These are phyloP conservation scores for Cucumis melo DNA, from an alignment of 306 rosid genomes.

Conservation along the genomic window DNA sequence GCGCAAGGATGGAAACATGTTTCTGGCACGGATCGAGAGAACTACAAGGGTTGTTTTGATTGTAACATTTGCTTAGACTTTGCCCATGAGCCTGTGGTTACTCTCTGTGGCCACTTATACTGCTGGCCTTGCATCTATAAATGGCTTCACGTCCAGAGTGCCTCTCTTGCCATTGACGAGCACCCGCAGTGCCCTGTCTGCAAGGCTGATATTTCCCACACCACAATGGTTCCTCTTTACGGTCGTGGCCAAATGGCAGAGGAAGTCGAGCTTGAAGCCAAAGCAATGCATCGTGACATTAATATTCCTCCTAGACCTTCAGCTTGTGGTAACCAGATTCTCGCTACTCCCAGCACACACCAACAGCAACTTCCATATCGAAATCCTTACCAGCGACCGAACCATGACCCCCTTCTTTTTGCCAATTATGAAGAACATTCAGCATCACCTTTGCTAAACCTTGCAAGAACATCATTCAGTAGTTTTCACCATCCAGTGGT, in stretches of 20 bases:
- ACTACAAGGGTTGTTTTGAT: constrained; percentile 41
- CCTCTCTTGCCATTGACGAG: constrained; percentile 59
- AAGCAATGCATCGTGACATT: constrained; percentile 20
- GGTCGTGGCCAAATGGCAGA: constrained; percentile 46
- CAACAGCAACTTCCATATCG: constrained; percentile 60
- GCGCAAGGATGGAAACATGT: constrained; percentile 40
- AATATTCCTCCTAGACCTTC: constrained; percentile 71
- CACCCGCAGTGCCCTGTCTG: constrained; percentile 92
- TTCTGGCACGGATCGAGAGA: constrained; percentile 31
- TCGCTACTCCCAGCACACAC: constrained; percentile 25
- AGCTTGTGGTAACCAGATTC: constrained; percentile 34
- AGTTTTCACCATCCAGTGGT: constrained; percentile 36
- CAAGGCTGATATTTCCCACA: constrained; percentile 65
- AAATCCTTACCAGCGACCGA: constrained; percentile 55
- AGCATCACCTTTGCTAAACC: constrained; percentile 31
- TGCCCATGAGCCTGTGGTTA: constrained; percentile 74
- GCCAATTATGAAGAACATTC: constrained; percentile 28
- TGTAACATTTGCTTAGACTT: constrained; percentile 90
- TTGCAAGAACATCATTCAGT: constrained; percentile 23
- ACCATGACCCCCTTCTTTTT: constrained; percentile 20
- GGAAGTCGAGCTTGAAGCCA: constrained; percentile 17
- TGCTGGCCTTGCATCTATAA: constrained; percentile 98
- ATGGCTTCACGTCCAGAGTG: constrained; percentile 75
- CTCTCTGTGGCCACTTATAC: constrained; percentile 88
- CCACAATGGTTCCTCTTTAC: constrained; percentile 71